Evolutionary conservation across 345 rosid genomes (phyloP), one percentile per base, ranked within the genome.

Genomic region (Linum tenue): DNA sequence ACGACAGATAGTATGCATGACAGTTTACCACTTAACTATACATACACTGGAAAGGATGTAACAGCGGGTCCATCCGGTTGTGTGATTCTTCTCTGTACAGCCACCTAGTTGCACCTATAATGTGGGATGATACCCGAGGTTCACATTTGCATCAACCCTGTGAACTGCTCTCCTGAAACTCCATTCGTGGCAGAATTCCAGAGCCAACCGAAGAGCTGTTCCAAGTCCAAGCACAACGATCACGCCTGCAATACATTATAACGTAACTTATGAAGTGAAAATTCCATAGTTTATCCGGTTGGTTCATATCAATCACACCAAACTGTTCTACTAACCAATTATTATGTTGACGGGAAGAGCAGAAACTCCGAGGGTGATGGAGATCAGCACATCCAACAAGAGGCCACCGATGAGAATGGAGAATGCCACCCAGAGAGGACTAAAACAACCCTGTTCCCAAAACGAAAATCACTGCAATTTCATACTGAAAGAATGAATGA

Each of bases 371-470:
- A 92, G 89, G 3, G 89, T 92, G 59, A 85, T 77, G 37, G 96
- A 87, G 76, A 92, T 89, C 55, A 92, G 79, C 79, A 92, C 91
- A 71, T 92, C 98, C 75, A 92, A 70, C 70, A 92, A 67, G 36
- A 91, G 78, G 58, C 98, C 92, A 16, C 92, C 96, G 35, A 87
- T 81, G 11, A 92, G 86, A 67, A 92, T 89, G 5, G 90, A 85
- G 76, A 89, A 92, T 58, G 96, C 98, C 65, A 92, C 86, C 96
- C 98, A 89, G 3, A 92, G 90, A 3, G 95, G 95, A 70, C 88
- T 84, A 70, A 85, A 79, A 72, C 96, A 92, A 37, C 85, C 87
- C 95, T 87, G 83, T 48, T 64, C 63, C 60, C 57, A 48, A 65
- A 36, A 71, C 53, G 16, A 70, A 48, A 58, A 42, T 63, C 63